Conservation (phyloP, 495 filamentous ascomycete species). For the Aspergillus heteromorphus region DNA sequence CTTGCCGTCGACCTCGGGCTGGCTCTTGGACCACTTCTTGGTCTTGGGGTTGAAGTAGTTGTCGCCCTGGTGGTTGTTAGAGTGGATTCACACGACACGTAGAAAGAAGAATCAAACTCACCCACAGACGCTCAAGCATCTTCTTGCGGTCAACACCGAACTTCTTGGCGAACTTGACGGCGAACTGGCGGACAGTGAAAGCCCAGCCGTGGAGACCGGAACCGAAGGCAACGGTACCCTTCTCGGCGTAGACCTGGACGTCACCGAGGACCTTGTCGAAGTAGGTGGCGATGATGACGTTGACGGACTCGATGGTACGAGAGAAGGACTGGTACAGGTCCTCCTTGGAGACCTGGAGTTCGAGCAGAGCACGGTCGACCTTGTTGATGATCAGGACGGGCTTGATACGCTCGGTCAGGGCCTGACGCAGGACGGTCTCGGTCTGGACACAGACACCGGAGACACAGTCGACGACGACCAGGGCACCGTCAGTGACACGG, state of each 20-base stretch:
- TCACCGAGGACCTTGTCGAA: slow-evolving; percentile 96
- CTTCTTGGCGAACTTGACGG: slow-evolving; percentile 95
- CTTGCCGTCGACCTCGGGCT: slow-evolving; percentile 70
- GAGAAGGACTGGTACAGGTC: slow-evolving; percentile 99
- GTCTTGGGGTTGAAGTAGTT: slow-evolving; percentile 99
- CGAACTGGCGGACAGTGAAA: slow-evolving; percentile 99
- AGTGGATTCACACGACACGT: neutral
- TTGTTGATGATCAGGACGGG: slow-evolving; percentile 99
- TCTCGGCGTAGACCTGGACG: slow-evolving; percentile 94
- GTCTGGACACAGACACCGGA: slow-evolving; percentile 99
- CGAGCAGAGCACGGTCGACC: slow-evolving; percentile 97
- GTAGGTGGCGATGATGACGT: slow-evolving; percentile 99
- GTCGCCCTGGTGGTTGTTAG: slow-evolving; percentile 63
- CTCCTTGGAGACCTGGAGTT: slow-evolving; percentile 97
- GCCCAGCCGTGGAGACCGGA: slow-evolving; percentile 99
- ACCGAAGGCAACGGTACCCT: slow-evolving; percentile 96
- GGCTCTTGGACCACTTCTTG: slow-evolving; percentile 97
- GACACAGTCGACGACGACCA: slow-evolving; percentile 99
- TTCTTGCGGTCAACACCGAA: slow-evolving; percentile 98
- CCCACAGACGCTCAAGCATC: slow-evolving; percentile 99
- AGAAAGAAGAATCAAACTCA: slow-evolving; percentile 36
- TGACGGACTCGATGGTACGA: slow-evolving; percentile 98
- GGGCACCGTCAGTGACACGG: slow-evolving; percentile 98
- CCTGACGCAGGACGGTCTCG: slow-evolving; percentile 98
- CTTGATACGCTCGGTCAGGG: slow-evolving; percentile 99